phyloP scores from a whole-genome alignment of 1,284 basidiomycete species.

The Rhodofomes roseus region DNA sequence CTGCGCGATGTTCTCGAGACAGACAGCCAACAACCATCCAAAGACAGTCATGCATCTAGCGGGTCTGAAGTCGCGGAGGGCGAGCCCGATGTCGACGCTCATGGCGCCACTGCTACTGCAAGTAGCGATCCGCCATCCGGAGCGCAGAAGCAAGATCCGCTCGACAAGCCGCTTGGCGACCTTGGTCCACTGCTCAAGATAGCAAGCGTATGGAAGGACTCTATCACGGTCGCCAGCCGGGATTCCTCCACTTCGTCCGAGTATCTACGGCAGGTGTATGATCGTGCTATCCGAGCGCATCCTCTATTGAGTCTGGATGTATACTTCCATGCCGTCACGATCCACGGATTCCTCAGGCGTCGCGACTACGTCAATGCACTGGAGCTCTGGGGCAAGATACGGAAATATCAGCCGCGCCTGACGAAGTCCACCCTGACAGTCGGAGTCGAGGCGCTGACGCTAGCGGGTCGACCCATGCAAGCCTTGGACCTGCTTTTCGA shows the following conservation, averaged over 20 bases:
- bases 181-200: not conserved
- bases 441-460: slow-evolving; percentile 48
- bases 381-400: slow-evolving; percentile 42
- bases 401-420: slow-evolving; percentile 24
- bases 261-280: slow-evolving; percentile 38
- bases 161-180: not conserved
- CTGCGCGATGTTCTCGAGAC: not conserved
- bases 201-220: not conserved
- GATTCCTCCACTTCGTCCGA: slow-evolving; percentile 15
- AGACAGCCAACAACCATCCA: not conserved
- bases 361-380: slow-evolving; percentile 35
- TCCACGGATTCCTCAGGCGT: slow-evolving; percentile 49
- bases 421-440: slow-evolving; percentile 46
- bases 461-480: slow-evolving; percentile 37
- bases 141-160: not conserved
- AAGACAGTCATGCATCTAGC: not conserved
- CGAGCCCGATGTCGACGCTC: not conserved
- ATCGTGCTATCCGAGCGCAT: slow-evolving; percentile 11
- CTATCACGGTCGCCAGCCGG: not conserved
- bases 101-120: not conserved
- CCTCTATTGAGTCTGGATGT: slow-evolving; percentile 16
- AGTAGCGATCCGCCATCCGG: not conserved
- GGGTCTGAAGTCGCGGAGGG: not conserved
- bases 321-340: slow-evolving; percentile 44
- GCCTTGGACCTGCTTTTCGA: slow-evolving; percentile 47